A percentile compares a stretch with the other conserved stretches of the same genome.
These are phyloP conservation scores for Komagataella pseudopastoris DNA, from an alignment of 805 yeast species.

Conservation along the genomic window DNA sequence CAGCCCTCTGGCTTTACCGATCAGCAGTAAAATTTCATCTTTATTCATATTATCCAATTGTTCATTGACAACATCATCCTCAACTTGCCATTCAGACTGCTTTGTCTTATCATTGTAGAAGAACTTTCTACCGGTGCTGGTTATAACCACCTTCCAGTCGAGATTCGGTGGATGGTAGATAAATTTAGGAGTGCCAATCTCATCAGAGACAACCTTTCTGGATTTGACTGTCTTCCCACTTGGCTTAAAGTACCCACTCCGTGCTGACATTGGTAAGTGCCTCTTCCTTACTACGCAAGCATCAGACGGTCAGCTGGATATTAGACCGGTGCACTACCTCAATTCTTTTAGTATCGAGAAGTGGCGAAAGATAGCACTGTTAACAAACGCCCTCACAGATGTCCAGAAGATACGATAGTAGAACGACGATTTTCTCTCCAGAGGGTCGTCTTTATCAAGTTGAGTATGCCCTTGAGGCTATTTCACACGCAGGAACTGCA, in stretches of 20 bases:
- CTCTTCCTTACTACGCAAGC: neutral
- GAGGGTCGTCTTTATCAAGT: slow-evolving; percentile 97
- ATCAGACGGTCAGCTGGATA: neutral
- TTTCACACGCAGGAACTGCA: slow-evolving; percentile 73
- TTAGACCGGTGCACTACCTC: neutral
- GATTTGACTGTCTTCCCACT: neutral
- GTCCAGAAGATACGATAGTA: slow-evolving; percentile 97
- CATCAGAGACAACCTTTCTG: neutral
- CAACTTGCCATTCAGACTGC: slow-evolving; percentile 13
- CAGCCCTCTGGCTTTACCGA: slow-evolving; percentile 5
- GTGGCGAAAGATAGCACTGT: neutral
- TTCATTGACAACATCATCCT: neutral
- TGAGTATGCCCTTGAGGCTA: slow-evolving; percentile 91
- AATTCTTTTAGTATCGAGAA: neutral
- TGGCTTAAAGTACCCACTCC: slow-evolving; percentile 19
- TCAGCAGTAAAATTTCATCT: slow-evolving; percentile 2
- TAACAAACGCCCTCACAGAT: slow-evolving; percentile 12
- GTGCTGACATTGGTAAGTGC: neutral
- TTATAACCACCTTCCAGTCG: slow-evolving; percentile 10
- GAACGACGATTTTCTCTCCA: slow-evolving; percentile 98
- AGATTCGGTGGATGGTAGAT: neutral
- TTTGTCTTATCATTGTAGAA: slow-evolving; percentile 6
- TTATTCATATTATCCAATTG: slow-evolving; percentile 3
- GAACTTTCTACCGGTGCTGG: slow-evolving; percentile 11
- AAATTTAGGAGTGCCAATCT: slow-evolving; percentile 2